A percentile compares a stretch with the other conserved stretches of the same genome.
Conservation (phyloP, 140 eudicot species). For the Flaveria floridana region DNA sequence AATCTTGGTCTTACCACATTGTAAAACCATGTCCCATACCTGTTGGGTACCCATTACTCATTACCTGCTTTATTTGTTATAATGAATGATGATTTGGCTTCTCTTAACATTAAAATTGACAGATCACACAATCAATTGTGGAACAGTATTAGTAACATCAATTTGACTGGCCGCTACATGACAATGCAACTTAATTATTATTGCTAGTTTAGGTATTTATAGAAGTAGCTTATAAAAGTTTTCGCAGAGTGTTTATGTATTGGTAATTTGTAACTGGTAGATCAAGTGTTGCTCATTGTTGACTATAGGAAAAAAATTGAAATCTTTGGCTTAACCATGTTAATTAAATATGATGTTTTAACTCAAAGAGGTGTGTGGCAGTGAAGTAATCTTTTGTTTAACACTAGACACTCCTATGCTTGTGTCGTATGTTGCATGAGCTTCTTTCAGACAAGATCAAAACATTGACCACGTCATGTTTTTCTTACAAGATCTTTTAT, state of each 20-base stretch:
- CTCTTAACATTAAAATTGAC: constrained; percentile 5
- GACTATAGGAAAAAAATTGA: constrained; percentile 14
- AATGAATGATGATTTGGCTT: not conserved
- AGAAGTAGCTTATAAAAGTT: constrained; percentile 12
- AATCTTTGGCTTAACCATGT: constrained; percentile 20
- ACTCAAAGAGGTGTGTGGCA: not conserved
- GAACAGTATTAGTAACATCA: not conserved
- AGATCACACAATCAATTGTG: not conserved
- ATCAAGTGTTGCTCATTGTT: not conserved
- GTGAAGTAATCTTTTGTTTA: constrained; percentile 17
- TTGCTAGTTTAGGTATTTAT: constrained; percentile 12
- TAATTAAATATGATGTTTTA: not conserved
- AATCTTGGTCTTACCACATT: not conserved
- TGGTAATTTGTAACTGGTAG: not conserved
- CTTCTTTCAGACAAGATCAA: constrained; percentile 8
- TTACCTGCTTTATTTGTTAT: not conserved
- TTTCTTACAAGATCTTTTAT: no score
- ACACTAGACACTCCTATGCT: not conserved
- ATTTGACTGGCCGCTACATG: not conserved
- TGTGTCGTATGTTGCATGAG: constrained; percentile 11
- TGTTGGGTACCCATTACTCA: not conserved
- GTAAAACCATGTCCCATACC: not conserved
- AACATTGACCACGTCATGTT: no score
- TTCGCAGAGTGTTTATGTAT: constrained; percentile 5
- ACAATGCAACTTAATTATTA: constrained; percentile 13